phyloP scores from a whole-genome alignment of 2,329 filamentous ascomycete genomes.

The Chalara sp. region DNA sequence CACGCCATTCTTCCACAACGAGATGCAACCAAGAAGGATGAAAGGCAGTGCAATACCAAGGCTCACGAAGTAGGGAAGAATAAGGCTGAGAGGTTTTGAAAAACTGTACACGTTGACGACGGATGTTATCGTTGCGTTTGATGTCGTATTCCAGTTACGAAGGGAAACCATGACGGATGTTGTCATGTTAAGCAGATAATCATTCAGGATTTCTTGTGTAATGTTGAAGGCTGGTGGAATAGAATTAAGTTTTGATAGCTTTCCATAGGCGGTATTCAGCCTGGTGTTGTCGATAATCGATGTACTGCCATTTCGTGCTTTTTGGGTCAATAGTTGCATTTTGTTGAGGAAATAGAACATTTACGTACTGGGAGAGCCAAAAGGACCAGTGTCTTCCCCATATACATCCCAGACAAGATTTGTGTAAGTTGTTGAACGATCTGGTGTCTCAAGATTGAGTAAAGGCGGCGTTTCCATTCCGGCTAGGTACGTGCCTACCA shows the following conservation, averaged over 20 bases:
- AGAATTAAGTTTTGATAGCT: background rate
- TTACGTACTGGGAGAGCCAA: too few relatives aligned
- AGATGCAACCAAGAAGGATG: slow-evolving; percentile 8
- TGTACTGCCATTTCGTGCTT: too few relatives aligned
- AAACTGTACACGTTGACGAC: slow-evolving; percentile 18
- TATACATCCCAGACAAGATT: background rate
- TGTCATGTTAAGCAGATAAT: slow-evolving; percentile 16
- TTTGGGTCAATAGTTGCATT: too few relatives aligned
- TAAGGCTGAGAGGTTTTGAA: slow-evolving; percentile 12
- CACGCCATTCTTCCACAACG: slow-evolving; percentile 12
- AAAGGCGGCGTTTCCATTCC: background rate
- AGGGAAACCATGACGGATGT: slow-evolving; percentile 10
- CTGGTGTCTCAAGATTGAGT: background rate
- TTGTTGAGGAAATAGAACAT: too few relatives aligned
- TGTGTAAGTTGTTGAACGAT: too few relatives aligned
- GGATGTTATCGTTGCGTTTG: slow-evolving; percentile 5
- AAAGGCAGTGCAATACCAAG: slow-evolving; percentile 12
- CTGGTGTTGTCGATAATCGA: slow-evolving; percentile 12
- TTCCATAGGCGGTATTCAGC: slow-evolving; percentile 10
- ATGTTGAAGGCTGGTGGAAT: slow-evolving; percentile 8
- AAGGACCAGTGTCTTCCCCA: background rate
- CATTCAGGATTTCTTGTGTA: slow-evolving; percentile 12
- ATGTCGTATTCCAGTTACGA: slow-evolving; percentile 8
- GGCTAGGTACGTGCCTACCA: slow-evolving; percentile 6
- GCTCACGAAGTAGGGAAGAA: slow-evolving; percentile 17